Conservation (phyloP, 352 stramenopile species). For the Phytophthora colocasiae region DNA sequence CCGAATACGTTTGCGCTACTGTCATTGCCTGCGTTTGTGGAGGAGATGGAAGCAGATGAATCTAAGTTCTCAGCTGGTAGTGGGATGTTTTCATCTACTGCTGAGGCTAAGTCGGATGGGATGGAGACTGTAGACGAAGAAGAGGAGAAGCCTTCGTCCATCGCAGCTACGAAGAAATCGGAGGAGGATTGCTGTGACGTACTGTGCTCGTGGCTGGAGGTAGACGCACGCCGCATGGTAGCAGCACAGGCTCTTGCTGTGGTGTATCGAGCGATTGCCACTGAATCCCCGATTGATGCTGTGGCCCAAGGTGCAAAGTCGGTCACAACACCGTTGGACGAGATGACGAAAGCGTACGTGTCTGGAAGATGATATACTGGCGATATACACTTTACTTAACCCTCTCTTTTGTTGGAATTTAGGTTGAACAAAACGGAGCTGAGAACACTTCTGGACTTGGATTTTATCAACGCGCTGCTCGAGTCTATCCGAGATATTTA, state of each 20-base stretch:
- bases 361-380: not conserved
- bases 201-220: slow-evolving; percentile 50
- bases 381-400: not conserved
- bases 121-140: slow-evolving; percentile 39
- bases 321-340: slow-evolving; percentile 35
- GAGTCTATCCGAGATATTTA: slow-evolving; percentile 68
- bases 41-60: slow-evolving; percentile 53
- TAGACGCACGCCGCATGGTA: slow-evolving; percentile 35
- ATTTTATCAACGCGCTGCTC: slow-evolving; percentile 57
- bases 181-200: slow-evolving; percentile 49
- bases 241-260: slow-evolving; percentile 49
- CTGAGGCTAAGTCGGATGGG: slow-evolving; percentile 30
- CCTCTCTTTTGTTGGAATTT: slow-evolving; percentile 1
- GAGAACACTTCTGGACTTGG: slow-evolving; percentile 52
- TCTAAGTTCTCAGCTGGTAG: slow-evolving; percentile 28
- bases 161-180: slow-evolving; percentile 26
- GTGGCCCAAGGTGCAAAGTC: slow-evolving; percentile 29
- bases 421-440: slow-evolving; percentile 56
- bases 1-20: slow-evolving; percentile 62
- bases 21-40: slow-evolving; percentile 63
- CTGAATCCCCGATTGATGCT: slow-evolving; percentile 14
- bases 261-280: slow-evolving; percentile 44
- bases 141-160: slow-evolving; percentile 38
- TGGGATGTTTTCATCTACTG: slow-evolving; percentile 9
- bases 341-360: slow-evolving; percentile 44